A percentile compares a stretch with the other conserved stretches of the same genome.
These are phyloP conservation scores for Abortiporus biennis DNA, from an alignment of 1,284 basidiomycete species.

Conservation along the genomic window DNA sequence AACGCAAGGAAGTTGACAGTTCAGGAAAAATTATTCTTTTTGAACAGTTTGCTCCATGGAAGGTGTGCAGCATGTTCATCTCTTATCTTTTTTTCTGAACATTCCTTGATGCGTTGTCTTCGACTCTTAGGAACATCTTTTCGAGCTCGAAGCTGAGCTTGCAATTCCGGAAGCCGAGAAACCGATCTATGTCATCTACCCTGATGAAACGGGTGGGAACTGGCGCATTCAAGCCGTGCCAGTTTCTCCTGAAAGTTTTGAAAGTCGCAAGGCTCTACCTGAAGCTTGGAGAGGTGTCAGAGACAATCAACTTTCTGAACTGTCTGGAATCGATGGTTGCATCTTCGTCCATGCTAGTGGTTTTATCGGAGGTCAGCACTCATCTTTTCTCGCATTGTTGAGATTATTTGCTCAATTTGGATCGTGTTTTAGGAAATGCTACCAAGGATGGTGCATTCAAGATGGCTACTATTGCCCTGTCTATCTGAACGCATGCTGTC, in stretches of 20 bases:
- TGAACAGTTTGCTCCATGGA: constrained; percentile 82
- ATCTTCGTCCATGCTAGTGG: constrained; percentile 95
- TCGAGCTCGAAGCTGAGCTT: constrained; percentile 71
- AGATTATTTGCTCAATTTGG: background rate
- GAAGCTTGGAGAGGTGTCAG: constrained; percentile 91
- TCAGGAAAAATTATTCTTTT: constrained; percentile 81
- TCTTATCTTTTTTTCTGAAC: background rate
- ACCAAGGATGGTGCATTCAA: constrained; percentile 84
- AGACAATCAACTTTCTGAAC: constrained; percentile 73
- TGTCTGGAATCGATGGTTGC: constrained; percentile 76
- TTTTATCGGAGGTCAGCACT: constrained; percentile 83
- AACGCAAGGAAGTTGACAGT: constrained; percentile 60
- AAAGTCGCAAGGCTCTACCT: constrained; percentile 88
- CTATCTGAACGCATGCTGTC: too few species aligned
- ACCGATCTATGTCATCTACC: constrained; percentile 87
- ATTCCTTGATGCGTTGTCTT: constrained; percentile 5
- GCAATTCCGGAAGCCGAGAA: constrained; percentile 38
- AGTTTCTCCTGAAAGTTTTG: constrained; percentile 76
- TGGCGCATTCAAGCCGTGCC: constrained; percentile 97
- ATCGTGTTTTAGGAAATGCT: constrained; percentile 67
- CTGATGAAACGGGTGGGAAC: constrained; percentile 71
- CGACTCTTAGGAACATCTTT: constrained; percentile 79
- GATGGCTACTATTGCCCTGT: constrained; percentile 73
- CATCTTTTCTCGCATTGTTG: background rate
- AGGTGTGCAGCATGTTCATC: constrained; percentile 38